phyloP scores from a whole-genome alignment of 1,284 basidiomycete species.

The Apiotrichum porosum region DNA sequence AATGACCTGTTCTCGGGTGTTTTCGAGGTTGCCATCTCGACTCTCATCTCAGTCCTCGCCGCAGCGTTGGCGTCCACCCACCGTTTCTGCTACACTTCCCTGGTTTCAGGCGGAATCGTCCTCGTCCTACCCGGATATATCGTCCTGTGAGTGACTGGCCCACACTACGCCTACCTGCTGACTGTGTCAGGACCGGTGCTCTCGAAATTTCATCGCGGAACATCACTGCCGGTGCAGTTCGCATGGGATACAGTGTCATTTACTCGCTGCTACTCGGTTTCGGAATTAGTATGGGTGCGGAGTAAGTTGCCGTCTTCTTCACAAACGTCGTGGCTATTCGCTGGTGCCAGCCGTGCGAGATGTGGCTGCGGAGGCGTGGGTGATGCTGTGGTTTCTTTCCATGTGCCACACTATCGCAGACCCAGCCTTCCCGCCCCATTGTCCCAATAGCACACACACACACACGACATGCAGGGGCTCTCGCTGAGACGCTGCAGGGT shows the following conservation, averaged over 20 bases:
- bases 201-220: slow-evolving; percentile 72
- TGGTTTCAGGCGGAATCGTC: slow-evolving; percentile 80
- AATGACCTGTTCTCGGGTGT: slow-evolving; percentile 87
- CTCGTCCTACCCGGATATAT: slow-evolving; percentile 81
- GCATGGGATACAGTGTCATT: slow-evolving; percentile 67
- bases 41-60: slow-evolving; percentile 68
- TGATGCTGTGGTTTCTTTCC: too few species aligned
- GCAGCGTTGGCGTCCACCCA: slow-evolving; percentile 66
- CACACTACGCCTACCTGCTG: too few species aligned
- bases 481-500: too few species aligned
- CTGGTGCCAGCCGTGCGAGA: too few species aligned
- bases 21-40: slow-evolving; percentile 43
- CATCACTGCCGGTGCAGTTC: slow-evolving; percentile 77
- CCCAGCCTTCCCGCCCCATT: too few species aligned
- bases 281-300: slow-evolving; percentile 71
- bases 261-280: slow-evolving; percentile 69
- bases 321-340: too few species aligned
- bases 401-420: too few species aligned
- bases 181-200: slow-evolving; percentile 66
- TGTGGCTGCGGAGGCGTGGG: too few species aligned
- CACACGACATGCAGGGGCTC: too few species aligned
- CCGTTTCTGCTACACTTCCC: slow-evolving; percentile 76
- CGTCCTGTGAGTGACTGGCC: too few species aligned
- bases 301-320: too few species aligned
- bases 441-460: too few species aligned